A percentile compares a stretch with the other conserved stretches of the same genome.
Conservation (phyloP, 345 rosid genomes). For the Erucastrum elatum region DNA sequence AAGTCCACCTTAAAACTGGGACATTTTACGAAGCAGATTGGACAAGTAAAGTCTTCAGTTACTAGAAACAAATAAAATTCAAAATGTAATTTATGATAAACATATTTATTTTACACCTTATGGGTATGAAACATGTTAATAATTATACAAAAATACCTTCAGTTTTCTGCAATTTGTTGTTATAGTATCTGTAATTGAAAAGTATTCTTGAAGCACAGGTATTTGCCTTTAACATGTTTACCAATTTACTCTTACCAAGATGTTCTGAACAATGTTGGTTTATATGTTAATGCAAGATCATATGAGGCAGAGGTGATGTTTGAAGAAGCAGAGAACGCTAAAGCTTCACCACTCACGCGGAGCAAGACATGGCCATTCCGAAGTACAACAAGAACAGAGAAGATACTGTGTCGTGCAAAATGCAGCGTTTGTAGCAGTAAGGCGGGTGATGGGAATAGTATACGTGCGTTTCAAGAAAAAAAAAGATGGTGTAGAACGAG, state of each 20-base stretch:
- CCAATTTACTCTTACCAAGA: not conserved
- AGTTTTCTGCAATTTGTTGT: conserved; percentile 81
- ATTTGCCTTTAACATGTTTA: conserved; percentile 12
- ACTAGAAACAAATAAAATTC: conserved; percentile 49
- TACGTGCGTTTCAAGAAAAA: conserved; percentile 38
- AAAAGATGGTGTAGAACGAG: conserved; percentile 60
- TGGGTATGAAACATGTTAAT: not conserved
- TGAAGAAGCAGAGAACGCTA: conserved; percentile 51
- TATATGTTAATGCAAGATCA: conserved; percentile 44
- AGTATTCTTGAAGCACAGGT: conserved; percentile 89
- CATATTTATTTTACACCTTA: not conserved
- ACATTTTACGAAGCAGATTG: conserved; percentile 95
- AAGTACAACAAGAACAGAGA: conserved; percentile 53
- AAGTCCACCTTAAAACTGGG: conserved; percentile 82
- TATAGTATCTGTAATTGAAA: conserved; percentile 86
- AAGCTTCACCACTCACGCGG: conserved; percentile 31
- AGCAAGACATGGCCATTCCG: conserved; percentile 41
- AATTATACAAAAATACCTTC: conserved; percentile 62
- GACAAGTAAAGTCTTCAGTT: conserved; percentile 97
- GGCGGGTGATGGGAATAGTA: conserved; percentile 29
- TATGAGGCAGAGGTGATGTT: conserved; percentile 87
- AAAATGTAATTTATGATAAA: conserved; percentile 1
- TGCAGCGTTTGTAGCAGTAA: conserved; percentile 61
- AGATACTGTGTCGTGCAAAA: conserved; percentile 62
- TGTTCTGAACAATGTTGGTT: not conserved